Evolutionary conservation across 306 rosid genomes (phyloP).

Genomic region (Fragaria iinumae): DNA sequence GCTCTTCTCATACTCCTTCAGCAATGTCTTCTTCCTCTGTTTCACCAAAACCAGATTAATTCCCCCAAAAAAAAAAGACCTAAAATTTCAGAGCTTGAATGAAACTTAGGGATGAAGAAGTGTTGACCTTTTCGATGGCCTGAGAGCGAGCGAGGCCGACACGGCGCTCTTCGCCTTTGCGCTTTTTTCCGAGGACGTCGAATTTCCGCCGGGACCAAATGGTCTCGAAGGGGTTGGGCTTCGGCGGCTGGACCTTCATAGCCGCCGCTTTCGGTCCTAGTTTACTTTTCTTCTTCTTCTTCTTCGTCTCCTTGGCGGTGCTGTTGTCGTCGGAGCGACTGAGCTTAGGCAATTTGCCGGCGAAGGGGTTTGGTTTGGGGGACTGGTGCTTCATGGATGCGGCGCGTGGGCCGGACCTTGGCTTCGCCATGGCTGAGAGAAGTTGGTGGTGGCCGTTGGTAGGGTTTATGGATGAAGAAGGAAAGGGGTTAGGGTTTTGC

Average conservation of each 20-base stretch:
- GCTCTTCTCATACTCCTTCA: constrained; percentile 74
- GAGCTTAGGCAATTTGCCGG: constrained; percentile 24
- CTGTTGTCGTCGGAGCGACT: neutral
- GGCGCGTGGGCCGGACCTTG: constrained; percentile 42
- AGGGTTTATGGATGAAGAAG: constrained; percentile 29
- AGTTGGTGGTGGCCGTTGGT: neutral
- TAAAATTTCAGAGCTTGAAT: neutral
- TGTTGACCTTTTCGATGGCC: constrained; percentile 56
- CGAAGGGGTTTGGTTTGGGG: constrained; percentile 55
- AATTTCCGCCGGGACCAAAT: constrained; percentile 80
- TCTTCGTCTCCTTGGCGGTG: neutral
- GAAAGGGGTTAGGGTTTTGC: constrained; percentile 25
- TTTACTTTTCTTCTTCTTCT: constrained; percentile 51
- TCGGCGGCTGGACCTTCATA: constrained; percentile 63
- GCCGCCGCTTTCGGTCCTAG: constrained; percentile 53
- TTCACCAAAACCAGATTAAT: constrained; percentile 7
- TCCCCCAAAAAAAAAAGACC: neutral
- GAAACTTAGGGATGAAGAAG: neutral
- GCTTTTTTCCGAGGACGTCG: constrained; percentile 75
- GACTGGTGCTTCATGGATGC: constrained; percentile 64
- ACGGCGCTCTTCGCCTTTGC: constrained; percentile 80
- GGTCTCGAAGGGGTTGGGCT: constrained; percentile 68
- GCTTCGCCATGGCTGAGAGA: constrained; percentile 32
- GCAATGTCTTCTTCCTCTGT: constrained; percentile 77
- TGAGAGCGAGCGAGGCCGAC: constrained; percentile 70